Base-by-base conservation (phyloP, 192 early-diverging fungal species). In the Backusella mclennaniae region DNA sequence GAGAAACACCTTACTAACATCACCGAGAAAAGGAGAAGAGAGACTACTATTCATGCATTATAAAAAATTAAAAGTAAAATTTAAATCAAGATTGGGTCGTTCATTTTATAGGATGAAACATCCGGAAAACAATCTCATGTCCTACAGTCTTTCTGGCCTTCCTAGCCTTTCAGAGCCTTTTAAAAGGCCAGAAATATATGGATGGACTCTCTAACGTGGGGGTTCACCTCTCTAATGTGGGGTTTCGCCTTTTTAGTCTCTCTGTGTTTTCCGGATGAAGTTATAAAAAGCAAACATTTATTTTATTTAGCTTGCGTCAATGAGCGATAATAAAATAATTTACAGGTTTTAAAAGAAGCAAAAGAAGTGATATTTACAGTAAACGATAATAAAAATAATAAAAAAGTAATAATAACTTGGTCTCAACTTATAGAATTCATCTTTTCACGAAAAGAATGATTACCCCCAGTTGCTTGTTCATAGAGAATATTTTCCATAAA, bases 401-500 rank as follows among this genome's bases (percentile, higher is more conserved):
- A 44, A 17, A 41, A 17, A 44, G 15, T 44, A 44, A 44, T 44
- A 44, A 49, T 49, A 49, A 49, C 46, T n/a, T 49, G n/a, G 46
- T 49, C 19, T 49, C 46, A 49, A 49, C 46, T 49, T 29, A 44
- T 26, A 15, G 69, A 70, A 26, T 19, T 35, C 21, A 23, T n/a
- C 39, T 31, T 46, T 49, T 71, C 70, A 29, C 70, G 39, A 49
- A 71, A 71, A 31, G 39, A 46, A 23, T 31, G 42, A 71, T 71
- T 29, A 8, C 42, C 70, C 33, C 70, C 76, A 19, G 80, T 82
- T 31, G 76, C 80, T 67, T 82, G 80, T 31, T 77, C 63, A 31
- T 63, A 69, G 7, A 82, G 59, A 17, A 82, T 77, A 73, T 82
- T 82, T 46, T 78, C 80, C 53, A 82, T 69, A 5, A 78, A 70